Evolutionary conservation across 441 rosid species (phyloP).

Genomic region (Sinapis alba): DNA sequence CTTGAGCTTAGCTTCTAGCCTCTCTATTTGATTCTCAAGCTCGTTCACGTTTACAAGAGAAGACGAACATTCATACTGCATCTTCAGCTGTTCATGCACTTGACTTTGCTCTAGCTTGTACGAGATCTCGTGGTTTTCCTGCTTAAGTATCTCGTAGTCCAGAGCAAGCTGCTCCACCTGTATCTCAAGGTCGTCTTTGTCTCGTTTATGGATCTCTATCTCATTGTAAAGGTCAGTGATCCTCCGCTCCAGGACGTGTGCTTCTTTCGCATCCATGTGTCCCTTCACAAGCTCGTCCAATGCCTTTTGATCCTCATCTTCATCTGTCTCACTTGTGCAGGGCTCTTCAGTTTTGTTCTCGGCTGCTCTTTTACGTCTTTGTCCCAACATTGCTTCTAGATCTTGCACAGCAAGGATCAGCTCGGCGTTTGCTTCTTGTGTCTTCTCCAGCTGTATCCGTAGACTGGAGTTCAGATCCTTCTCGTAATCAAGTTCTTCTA

Average conservation of each 20-base stretch:
- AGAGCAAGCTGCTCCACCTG: slow-evolving; percentile 50
- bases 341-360: slow-evolving; percentile 35
- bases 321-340: slow-evolving; percentile 58
- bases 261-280: slow-evolving; percentile 65
- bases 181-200: slow-evolving; percentile 60
- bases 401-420: slow-evolving; percentile 79
- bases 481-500: slow-evolving; percentile 74
- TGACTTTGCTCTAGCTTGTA: slow-evolving; percentile 57
- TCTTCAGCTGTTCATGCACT: slow-evolving; percentile 47
- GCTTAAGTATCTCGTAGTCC: slow-evolving; percentile 50
- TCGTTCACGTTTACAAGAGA: slow-evolving; percentile 47
- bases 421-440: slow-evolving; percentile 78
- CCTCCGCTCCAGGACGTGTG: slow-evolving; percentile 65
- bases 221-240: slow-evolving; percentile 72
- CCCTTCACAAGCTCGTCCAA: slow-evolving; percentile 83
- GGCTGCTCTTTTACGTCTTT: slow-evolving; percentile 46
- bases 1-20: slow-evolving; percentile 64
- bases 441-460: slow-evolving; percentile 70
- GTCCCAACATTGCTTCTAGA: slow-evolving; percentile 72
- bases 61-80: slow-evolving; percentile 47
- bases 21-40: slow-evolving; percentile 56
- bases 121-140: slow-evolving; percentile 51
- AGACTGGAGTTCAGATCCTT: slow-evolving; percentile 74
- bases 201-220: slow-evolving; percentile 75
- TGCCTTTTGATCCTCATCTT: slow-evolving; percentile 87